Percentiles rank a stretch among this genome's conserved stretches.
These are phyloP conservation scores for Papiliotrema laurentii DNA, from an alignment of 1,284 basidiomycete species.

Conservation along the genomic window DNA sequence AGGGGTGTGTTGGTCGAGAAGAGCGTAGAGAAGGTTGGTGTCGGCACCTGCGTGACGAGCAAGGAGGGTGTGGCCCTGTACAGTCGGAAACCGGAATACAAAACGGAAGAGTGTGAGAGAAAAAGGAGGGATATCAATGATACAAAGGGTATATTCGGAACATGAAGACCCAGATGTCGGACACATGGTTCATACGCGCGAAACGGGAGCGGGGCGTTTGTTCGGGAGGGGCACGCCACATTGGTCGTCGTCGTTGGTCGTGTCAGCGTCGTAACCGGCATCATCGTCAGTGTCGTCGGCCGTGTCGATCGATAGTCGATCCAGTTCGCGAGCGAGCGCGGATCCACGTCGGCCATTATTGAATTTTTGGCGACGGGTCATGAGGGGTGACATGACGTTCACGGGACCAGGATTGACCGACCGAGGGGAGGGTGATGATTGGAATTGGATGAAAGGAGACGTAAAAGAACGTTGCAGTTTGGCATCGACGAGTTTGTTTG, in stretches of 20 bases:
- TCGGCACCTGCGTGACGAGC: slow-evolving; percentile 79
- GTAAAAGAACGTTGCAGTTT: slow-evolving; percentile 25
- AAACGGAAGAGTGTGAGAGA: too few species aligned
- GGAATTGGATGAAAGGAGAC: slow-evolving; percentile 30
- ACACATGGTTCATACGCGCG: neutral
- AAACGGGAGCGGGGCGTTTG: neutral
- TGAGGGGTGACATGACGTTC: slow-evolving; percentile 6
- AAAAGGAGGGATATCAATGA: too few species aligned
- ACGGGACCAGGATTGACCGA: neutral
- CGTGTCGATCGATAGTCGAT: too few species aligned
- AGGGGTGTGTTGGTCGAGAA: slow-evolving; percentile 60
- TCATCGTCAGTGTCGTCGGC: slow-evolving; percentile 7
- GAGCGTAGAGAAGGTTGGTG: slow-evolving; percentile 61
- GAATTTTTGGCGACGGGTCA: slow-evolving; percentile 12
- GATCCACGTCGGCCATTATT: slow-evolving; percentile 10
- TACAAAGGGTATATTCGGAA: neutral
- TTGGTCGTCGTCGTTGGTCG: neutral
- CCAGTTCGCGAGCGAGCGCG: slow-evolving; percentile 15
- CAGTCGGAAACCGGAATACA: neutral
- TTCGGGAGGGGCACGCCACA: neutral
- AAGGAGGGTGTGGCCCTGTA: slow-evolving; percentile 83
- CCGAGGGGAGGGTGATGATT: slow-evolving; percentile 9
- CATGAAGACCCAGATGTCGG: neutral
- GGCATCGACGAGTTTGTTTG: slow-evolving; percentile 6
- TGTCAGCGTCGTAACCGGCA: neutral